A percentile compares a stretch with the other conserved stretches of the same genome.
phyloP scores from a whole-genome alignment of 2,329 filamentous ascomycete genomes.

The Blastomyces silverae region DNA sequence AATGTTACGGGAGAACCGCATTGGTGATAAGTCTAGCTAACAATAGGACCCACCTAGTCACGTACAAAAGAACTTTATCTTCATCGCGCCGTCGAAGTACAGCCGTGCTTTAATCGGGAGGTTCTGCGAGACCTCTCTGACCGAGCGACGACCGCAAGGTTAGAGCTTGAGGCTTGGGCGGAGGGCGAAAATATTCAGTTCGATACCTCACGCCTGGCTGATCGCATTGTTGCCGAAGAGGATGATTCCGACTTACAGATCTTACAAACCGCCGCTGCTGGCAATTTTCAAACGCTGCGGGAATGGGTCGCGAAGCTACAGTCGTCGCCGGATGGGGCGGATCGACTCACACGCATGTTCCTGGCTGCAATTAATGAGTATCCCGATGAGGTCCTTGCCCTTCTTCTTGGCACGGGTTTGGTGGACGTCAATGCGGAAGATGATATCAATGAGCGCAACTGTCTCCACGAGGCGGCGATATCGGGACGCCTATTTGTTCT shows the following conservation, averaged over 20 bases:
- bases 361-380: slow-evolving; percentile 83
- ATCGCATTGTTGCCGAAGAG: slow-evolving; percentile 57
- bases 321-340: slow-evolving; percentile 55
- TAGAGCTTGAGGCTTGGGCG: slow-evolving; percentile 93
- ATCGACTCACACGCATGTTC: slow-evolving; percentile 83
- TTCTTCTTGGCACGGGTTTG: slow-evolving; percentile 70
- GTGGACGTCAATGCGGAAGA: slow-evolving; percentile 92
- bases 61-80: slow-evolving; percentile 97
- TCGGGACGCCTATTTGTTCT: slow-evolving; percentile 79
- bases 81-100: slow-evolving; percentile 90
- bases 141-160: slow-evolving; percentile 89
- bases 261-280: slow-evolving; percentile 68
- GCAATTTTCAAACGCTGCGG: slow-evolving; percentile 67
- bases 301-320: slow-evolving; percentile 72
- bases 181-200: slow-evolving; percentile 92
- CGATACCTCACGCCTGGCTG: slow-evolving; percentile 46
- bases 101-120: slow-evolving; percentile 95
- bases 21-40: slow-evolving; percentile 29
- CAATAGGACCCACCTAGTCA: slow-evolving; percentile 48
- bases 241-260: slow-evolving; percentile 84
- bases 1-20: slow-evolving; percentile 15
- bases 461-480: slow-evolving; percentile 92
- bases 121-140: slow-evolving; percentile 96
- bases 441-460: slow-evolving; percentile 96
- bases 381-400: slow-evolving; percentile 64